A percentile compares a stretch with the other conserved stretches of the same genome.
Evolutionary conservation across 129 eudicot species (phyloP).

Genomic region (Flaveria bidentis): DNA sequence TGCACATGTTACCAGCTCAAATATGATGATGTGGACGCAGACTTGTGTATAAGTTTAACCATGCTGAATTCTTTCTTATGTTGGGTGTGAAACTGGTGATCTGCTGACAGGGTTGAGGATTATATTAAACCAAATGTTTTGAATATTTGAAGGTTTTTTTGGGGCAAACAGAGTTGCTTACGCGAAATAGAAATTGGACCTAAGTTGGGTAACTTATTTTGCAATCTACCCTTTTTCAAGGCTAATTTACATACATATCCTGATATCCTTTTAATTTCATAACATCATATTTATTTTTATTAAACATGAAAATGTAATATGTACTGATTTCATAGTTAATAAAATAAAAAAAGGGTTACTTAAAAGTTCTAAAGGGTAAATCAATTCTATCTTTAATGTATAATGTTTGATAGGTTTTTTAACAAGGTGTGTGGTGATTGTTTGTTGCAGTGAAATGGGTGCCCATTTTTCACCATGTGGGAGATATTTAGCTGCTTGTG

Average conservation of each 20-base stretch:
- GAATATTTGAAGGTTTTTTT: not conserved
- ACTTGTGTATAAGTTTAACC: not conserved
- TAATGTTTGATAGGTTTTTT: not conserved
- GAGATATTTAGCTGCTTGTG: conserved; percentile 75
- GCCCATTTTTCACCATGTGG: conserved; percentile 89
- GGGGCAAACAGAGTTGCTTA: conserved; percentile 4
- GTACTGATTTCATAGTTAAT: not conserved
- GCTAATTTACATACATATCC: not conserved
- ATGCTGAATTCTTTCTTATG: conserved; percentile 3
- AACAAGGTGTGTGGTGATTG: not conserved
- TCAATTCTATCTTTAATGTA: not conserved
- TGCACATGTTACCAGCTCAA: not conserved
- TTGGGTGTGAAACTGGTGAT: not conserved
- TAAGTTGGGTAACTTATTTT: not conserved
- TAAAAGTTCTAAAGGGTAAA: not conserved
- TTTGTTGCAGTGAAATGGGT: conserved; percentile 72
- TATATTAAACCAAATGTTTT: not conserved
- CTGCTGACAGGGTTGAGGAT: not conserved
- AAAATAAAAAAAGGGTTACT: not conserved
- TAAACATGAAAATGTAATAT: not conserved
- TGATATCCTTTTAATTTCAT: not conserved
- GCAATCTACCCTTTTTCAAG: not conserved
- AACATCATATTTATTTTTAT: not conserved
- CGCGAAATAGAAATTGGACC: conserved; percentile 1
- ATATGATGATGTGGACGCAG: not conserved